Evolutionary conservation across 1,139 yeast species (phyloP), one percentile per base, ranked within the genome.

Genomic region (Pichia sp.): DNA sequence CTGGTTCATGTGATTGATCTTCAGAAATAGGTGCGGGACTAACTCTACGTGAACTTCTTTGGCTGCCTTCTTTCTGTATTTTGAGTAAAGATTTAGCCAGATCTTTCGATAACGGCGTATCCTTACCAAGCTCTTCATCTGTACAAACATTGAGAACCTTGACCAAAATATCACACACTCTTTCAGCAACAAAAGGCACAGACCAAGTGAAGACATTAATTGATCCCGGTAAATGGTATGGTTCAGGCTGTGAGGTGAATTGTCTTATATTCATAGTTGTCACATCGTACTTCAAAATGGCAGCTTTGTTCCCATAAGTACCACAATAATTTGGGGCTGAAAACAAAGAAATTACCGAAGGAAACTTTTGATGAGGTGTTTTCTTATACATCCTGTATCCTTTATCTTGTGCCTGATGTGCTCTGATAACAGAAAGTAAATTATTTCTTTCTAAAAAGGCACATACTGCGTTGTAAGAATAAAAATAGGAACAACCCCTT

Each of bases 121-220:
- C 90, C 55, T 83, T 92, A 49, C 82, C 94, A 50, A 92, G 72
- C 64, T 92, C 98, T 60, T 92, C 97, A 59, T 88, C 95, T 1
- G 97, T 85, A 67, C 98, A 92, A 47, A 92, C 87, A 64, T 90
- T 90, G 61, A 92, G 73, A 41, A 92, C 85, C 2, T 95, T 79
- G 33, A 88, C 87, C 60, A 92, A 73, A 85, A 92, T 90, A 60
- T 92, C 97, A 23, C 96, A 86, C 48, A 90, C 83, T 55, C 88
- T 79, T 66, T 92, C 97, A n/a, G 97, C 97, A 36, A 92, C 97
- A 70, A 92, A 92, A 6, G 98, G 98, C 49, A 92, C 70, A 3
- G 96, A 86, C 98, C 98, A 92, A 5, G 96, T 85, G 64, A 92
- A 92, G 5, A 90, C 96, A 63, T 92, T 97, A 95, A 90, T 88